Conservation (phyloP, 2,329 filamentous ascomycete species). For the Colletotrichum sp. region DNA sequence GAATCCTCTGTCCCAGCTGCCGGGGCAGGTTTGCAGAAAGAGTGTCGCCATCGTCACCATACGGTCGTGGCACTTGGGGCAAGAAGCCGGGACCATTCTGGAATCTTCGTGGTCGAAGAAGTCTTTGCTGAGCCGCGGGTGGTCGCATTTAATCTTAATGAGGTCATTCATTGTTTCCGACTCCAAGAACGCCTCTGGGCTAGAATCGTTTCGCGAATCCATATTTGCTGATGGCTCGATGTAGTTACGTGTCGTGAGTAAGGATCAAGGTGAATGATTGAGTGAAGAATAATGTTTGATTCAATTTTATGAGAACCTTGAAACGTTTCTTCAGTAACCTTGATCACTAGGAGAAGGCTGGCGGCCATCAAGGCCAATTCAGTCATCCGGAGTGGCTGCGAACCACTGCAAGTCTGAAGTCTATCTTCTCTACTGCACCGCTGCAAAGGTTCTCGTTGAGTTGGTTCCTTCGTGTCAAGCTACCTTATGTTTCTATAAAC, state of each 20-base stretch:
- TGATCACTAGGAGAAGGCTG: neutral
- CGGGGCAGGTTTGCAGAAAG: neutral
- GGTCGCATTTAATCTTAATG: neutral
- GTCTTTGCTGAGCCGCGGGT: neutral
- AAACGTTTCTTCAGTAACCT: no score
- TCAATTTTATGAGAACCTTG: no score
- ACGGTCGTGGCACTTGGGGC: neutral
- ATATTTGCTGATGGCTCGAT: neutral
- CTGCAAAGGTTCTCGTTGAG: no score
- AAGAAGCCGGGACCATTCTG: neutral
- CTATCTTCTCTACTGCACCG: no score
- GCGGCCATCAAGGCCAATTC: no score
- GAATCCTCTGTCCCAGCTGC: neutral
- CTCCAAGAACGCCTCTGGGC: neutral
- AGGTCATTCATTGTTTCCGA: neutral
- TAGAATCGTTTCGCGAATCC: neutral
- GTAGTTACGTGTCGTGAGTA: neutral
- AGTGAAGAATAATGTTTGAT: no score
- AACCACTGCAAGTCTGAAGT: no score
- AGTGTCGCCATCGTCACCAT: neutral
- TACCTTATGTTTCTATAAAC: no score
- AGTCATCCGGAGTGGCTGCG: no score
- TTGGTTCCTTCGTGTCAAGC: no score
- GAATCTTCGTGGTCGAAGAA: neutral
- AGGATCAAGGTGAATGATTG: no score